Evolutionary conservation across 306 rosid species (phyloP).

Genomic region (Oxytropis ochrocephala): DNA sequence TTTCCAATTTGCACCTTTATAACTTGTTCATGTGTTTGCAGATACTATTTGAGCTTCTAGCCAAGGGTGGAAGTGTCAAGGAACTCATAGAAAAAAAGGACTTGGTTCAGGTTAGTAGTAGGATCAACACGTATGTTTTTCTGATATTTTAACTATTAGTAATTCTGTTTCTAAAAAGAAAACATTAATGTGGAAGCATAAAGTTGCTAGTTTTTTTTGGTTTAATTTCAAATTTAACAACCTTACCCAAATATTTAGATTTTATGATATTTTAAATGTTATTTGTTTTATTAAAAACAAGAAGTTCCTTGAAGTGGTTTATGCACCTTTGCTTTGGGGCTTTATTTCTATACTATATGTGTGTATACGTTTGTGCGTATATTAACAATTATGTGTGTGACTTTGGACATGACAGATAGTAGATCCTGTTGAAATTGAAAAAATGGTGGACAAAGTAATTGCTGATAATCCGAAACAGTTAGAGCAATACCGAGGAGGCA

Average conservation of each 20-base stretch:
- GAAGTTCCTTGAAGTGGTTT: not conserved
- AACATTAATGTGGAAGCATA: not conserved
- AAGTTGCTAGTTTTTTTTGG: not conserved
- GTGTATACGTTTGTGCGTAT: too few species aligned
- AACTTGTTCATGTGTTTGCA: slow-evolving; percentile 27
- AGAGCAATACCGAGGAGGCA: slow-evolving; percentile 82
- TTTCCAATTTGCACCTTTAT: slow-evolving; percentile 4
- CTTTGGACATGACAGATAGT: slow-evolving; percentile 51
- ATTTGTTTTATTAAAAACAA: not conserved
- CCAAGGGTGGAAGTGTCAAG: slow-evolving; percentile 87
- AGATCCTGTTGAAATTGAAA: slow-evolving; percentile 80
- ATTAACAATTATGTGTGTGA: too few species aligned
- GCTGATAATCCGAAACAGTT: slow-evolving; percentile 87
- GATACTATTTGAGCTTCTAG: slow-evolving; percentile 84
- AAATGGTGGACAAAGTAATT: slow-evolving; percentile 69
- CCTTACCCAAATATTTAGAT: not conserved
- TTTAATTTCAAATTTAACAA: not conserved
- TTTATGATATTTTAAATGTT: not conserved
- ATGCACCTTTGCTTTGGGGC: not conserved
- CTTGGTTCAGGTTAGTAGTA: slow-evolving; percentile 78
- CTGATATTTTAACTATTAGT: not conserved
- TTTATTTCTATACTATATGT: too few species aligned
- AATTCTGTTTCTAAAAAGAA: not conserved
- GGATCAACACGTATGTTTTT: not conserved
- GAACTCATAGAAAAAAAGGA: slow-evolving; percentile 71